phyloP scores from a whole-genome alignment of 805 yeast genomes.

The Teunomyces aglyptinius region DNA sequence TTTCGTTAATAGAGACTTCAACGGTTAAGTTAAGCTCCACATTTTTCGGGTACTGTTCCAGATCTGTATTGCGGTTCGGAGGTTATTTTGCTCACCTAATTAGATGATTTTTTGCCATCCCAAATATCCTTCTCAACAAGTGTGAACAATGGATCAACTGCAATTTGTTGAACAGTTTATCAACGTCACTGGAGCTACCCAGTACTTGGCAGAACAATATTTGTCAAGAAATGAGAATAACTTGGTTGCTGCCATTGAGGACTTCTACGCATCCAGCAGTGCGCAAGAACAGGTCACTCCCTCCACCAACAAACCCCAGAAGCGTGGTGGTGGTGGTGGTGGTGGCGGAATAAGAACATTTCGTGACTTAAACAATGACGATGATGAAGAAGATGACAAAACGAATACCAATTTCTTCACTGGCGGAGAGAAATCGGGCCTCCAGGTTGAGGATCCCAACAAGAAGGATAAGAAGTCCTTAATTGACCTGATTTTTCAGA shows the following conservation, averaged over 20 bases:
- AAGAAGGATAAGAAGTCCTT: constrained; percentile 41
- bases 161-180: constrained; percentile 32
- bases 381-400: constrained; percentile 52
- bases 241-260: constrained; percentile 41
- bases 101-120: constrained; percentile 6
- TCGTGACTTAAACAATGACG: constrained; percentile 39
- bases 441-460: constrained; percentile 76
- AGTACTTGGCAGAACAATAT: constrained; percentile 39
- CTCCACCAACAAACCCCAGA: background rate
- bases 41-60: background rate
- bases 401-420: constrained; percentile 58
- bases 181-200: constrained; percentile 33
- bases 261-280: constrained; percentile 28
- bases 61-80: background rate
- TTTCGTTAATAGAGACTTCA: too few relatives aligned
- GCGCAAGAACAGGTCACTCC: background rate
- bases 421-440: constrained; percentile 72
- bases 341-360: constrained; percentile 35
- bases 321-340: constrained; percentile 12
- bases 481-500: constrained; percentile 65
- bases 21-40: too few relatives aligned
- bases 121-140: background rate
- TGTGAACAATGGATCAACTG: constrained; percentile 15
- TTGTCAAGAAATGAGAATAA: constrained; percentile 35
- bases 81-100: background rate